Evolutionary conservation across 2,329 filamentous ascomycete species (phyloP).

Genomic region (Cercospora berteroae): DNA sequence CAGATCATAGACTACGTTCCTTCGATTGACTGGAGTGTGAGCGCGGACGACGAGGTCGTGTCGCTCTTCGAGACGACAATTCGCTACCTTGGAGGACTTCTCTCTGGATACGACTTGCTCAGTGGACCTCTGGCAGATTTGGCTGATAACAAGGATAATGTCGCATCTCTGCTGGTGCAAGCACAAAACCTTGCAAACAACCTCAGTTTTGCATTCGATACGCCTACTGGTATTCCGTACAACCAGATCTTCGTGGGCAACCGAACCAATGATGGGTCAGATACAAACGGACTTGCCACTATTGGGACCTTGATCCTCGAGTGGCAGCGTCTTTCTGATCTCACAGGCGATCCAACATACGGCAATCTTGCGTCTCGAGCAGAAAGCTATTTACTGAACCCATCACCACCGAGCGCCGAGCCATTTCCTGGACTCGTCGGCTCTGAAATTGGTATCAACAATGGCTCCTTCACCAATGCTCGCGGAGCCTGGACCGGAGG

Average conservation of each 20-base stretch:
- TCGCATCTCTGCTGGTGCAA: constrained; percentile 64
- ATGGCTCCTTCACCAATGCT: constrained; percentile 65
- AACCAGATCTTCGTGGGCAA: constrained; percentile 63
- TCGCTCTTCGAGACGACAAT: constrained; percentile 91
- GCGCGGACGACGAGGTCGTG: constrained; percentile 62
- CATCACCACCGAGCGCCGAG: constrained; percentile 61
- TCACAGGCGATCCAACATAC: constrained; percentile 68
- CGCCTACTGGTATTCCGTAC: constrained; percentile 69
- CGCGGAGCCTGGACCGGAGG: constrained; percentile 71
- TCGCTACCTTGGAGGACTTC: constrained; percentile 76
- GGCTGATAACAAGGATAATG: constrained; percentile 40
- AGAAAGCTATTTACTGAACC: constrained; percentile 64
- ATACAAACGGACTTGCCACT: constrained; percentile 69
- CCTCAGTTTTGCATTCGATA: constrained; percentile 75
- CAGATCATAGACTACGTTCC: constrained; percentile 70
- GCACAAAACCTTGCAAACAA: constrained; percentile 67
- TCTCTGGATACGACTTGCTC: constrained; percentile 74
- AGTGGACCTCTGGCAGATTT: constrained; percentile 56
- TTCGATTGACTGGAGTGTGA: constrained; percentile 71
- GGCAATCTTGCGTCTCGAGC: constrained; percentile 64
- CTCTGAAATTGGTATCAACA: constrained; percentile 61
- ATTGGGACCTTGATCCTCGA: constrained; percentile 77
- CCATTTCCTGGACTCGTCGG: constrained; percentile 78
- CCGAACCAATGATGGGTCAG: constrained; percentile 46
- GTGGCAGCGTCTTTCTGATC: constrained; percentile 76